Evolutionary conservation across 495 filamentous ascomycete genomes (phyloP), one percentile per base, ranked within the genome.

Genomic region (Lasiosphaeria ovina): DNA sequence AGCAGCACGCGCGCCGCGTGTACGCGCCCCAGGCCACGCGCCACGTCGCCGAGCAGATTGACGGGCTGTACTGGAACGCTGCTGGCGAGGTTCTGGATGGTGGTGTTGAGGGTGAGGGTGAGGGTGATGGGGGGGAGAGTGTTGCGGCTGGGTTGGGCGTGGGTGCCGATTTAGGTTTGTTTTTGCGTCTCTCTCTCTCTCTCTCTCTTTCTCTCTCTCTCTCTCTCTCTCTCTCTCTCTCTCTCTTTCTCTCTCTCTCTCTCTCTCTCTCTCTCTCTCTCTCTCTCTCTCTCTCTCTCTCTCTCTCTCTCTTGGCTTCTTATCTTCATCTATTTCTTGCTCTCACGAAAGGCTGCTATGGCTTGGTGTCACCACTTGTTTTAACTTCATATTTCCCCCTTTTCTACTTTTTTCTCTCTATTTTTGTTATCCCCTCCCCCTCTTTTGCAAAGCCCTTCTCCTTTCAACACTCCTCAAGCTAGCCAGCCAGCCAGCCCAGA

Each of bases 41-140:
- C 40, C 88, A 92, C 74, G 83, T 95, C 45, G 91, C 89, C 31
- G 88, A 92, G 72, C 90, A 95, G 77, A 86, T 95, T 48, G 85
- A 92, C 65, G 76, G 74, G 54, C 72, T 93, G 54, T 94, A 93
- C 67, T 86, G 85, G 67, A 80, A 81, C 44, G 74, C 71, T 2
- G 78, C 80, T 33, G 76, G 73, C 50, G 71, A 63, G 55, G 73
- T 54, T 35, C 78, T 60, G 24, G 75, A 68, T 2, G 74, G 69
- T 0, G 3, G 4, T 5, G 3, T 3, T 8, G 24, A 3, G 3
- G 77, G 76, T 16, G 78, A 72, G 51, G 80, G 71, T 4, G 79
- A 81, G 51, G 70, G 78, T 32, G 82, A 77, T 5, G 24, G 24
- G 24, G 78, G 60, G 6, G 69, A 76, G 52, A 33, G 9, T 6